Percentiles rank a stretch among this genome's conserved stretches.
Evolutionary conservation across 345 rosid genomes (phyloP).

Genomic region (Streptanthus diversifolius): DNA sequence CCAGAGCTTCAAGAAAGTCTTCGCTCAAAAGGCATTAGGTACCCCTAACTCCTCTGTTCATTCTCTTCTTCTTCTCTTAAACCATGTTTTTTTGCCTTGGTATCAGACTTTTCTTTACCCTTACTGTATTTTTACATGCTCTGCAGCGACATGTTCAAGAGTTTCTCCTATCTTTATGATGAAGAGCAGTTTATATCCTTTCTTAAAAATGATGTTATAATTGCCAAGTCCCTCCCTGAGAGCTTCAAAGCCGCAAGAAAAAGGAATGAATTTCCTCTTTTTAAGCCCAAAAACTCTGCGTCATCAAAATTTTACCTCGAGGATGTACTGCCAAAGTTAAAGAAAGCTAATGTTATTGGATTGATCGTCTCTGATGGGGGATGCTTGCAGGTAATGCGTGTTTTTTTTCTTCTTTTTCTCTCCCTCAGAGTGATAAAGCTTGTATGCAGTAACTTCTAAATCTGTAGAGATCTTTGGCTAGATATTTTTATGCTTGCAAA

Average conservation of each 20-base stretch:
- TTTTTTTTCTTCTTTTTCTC: background rate
- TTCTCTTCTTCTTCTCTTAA: background rate
- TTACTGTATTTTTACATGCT: slow-evolving; percentile 18
- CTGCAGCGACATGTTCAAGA: slow-evolving; percentile 78
- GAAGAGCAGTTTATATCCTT: slow-evolving; percentile 90
- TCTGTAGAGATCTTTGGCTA: slow-evolving; percentile 6
- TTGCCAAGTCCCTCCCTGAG: slow-evolving; percentile 73
- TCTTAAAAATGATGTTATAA: slow-evolving; percentile 72
- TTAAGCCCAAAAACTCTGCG: slow-evolving; percentile 73
- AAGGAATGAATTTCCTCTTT: slow-evolving; percentile 63
- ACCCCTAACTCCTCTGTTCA: slow-evolving; percentile 19
- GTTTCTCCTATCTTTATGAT: slow-evolving; percentile 91
- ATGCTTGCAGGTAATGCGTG: slow-evolving; percentile 66
- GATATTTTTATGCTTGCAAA: slow-evolving; percentile 15
- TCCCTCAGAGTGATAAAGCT: background rate
- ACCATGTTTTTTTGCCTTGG: background rate
- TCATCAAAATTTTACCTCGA: slow-evolving; percentile 70
- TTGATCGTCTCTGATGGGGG: slow-evolving; percentile 81
- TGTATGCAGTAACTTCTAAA: background rate
- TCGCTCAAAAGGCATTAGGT: slow-evolving; percentile 93
- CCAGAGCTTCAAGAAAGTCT: slow-evolving; percentile 97
- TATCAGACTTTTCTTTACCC: slow-evolving; percentile 13
- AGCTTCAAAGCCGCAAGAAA: slow-evolving; percentile 71
- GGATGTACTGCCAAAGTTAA: slow-evolving; percentile 72
- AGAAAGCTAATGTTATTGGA: slow-evolving; percentile 71